Conservation (phyloP, 345 rosid species). For the Eucalyptus regnans region DNA sequence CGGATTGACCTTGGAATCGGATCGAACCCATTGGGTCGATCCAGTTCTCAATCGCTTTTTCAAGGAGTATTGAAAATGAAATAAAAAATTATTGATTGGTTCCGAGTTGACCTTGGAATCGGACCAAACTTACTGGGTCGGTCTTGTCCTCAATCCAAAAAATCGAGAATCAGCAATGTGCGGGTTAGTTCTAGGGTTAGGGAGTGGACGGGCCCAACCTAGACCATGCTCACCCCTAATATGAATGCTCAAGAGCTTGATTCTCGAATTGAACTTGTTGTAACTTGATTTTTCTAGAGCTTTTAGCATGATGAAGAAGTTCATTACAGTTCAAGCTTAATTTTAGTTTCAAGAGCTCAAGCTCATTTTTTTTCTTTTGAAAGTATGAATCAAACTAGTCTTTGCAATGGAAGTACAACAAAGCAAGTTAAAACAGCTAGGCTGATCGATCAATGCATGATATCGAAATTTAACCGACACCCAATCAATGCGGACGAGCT, state of each 20-base stretch:
- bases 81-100: too few species aligned
- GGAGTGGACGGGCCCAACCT: rapidly evolving
- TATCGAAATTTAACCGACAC: too few species aligned
- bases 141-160: rapidly evolving
- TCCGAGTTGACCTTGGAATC: rapidly evolving
- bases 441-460: background rate
- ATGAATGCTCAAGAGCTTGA: too few species aligned
- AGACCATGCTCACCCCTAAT: too few species aligned
- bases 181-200: rapidly evolving
- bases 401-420: background rate
- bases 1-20: rapidly evolving
- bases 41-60: rapidly evolving
- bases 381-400: background rate
- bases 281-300: too few species aligned
- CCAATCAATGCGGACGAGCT: too few species aligned
- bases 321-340: background rate
- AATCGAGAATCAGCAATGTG: rapidly evolving
- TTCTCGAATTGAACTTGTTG: too few species aligned
- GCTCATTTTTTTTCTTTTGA: background rate
- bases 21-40: rapidly evolving
- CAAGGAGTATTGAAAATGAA: too few species aligned
- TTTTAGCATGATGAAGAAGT: background rate
- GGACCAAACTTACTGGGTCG: rapidly evolving
- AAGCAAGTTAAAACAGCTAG: background rate
- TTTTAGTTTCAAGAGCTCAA: background rate